phyloP scores from a whole-genome alignment of 192 early-diverging fungal genomes.

The Coemansia pectinata region DNA sequence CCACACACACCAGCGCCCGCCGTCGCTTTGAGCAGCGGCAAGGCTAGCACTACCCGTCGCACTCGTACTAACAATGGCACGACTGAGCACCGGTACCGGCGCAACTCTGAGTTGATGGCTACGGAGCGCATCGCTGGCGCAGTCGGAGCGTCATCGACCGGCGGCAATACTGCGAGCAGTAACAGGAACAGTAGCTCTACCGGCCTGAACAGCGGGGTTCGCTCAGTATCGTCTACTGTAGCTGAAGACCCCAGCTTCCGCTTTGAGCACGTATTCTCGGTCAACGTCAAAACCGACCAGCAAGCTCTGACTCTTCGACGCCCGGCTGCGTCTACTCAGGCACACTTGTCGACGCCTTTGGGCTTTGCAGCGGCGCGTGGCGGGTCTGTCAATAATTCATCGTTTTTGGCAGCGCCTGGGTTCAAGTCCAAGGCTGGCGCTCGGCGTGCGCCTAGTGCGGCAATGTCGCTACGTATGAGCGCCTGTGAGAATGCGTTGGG shows the following conservation, averaged over 20 bases:
- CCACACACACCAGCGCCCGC: background rate
- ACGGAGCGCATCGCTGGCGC: constrained; percentile 12
- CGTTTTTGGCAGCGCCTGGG: background rate
- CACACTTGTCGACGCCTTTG: background rate
- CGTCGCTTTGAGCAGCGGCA: background rate
- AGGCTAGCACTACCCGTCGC: background rate
- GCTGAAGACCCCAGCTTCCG: constrained; percentile 19
- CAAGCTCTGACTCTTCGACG: background rate
- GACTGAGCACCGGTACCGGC: constrained; percentile 55
- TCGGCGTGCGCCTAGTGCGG: constrained; percentile 5
- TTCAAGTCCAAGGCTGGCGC: background rate
- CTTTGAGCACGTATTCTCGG: constrained; percentile 45
- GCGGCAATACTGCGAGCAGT: background rate
- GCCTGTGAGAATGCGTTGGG: constrained; percentile 40
- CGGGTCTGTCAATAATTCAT: background rate
- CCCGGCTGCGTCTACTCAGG: background rate
- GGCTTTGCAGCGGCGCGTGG: constrained; percentile 4
- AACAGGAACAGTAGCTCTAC: background rate
- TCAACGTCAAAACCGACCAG: constrained; percentile 23
- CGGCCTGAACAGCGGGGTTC: constrained; percentile 2
- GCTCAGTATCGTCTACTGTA: constrained; percentile 33
- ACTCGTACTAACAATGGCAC: constrained; percentile 40
- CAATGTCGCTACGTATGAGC: constrained; percentile 17
- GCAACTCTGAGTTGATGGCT: constrained; percentile 46
- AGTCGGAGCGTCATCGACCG: background rate